Percentiles rank a stretch among this genome's conserved stretches.
phyloP scores from a whole-genome alignment of 176 grass and related monocot genomes.

The Aegilops longissima region DNA sequence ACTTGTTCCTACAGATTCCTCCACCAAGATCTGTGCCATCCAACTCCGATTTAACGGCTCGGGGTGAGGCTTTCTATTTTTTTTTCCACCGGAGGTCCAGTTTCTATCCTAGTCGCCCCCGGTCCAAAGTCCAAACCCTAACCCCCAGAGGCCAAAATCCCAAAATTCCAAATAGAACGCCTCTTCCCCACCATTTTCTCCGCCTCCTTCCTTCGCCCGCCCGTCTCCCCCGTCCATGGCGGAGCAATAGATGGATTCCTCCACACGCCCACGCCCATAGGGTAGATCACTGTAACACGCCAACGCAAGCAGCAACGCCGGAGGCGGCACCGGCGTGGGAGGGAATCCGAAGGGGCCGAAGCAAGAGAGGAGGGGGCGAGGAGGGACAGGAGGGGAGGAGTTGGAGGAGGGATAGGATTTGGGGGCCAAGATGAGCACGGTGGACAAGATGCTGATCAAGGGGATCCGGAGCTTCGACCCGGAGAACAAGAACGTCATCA shows the following conservation, averaged over 20 bases:
- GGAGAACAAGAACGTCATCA: constrained; percentile 98
- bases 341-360: not conserved
- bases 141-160: constrained; percentile 1
- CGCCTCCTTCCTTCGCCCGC: not conserved
- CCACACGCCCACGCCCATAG: not conserved
- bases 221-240: constrained; percentile 21
- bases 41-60: too few relatives aligned
- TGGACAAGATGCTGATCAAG: constrained; percentile 99
- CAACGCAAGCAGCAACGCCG: not conserved
- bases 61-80: too few relatives aligned
- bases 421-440: constrained; percentile 78
- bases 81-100: too few relatives aligned
- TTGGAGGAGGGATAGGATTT: not conserved
- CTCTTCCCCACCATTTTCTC: not conserved
- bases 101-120: not conserved
- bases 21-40: too few relatives aligned
- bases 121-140: constrained; percentile 17
- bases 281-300: not conserved
- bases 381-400: not conserved
- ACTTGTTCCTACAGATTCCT: too few relatives aligned
- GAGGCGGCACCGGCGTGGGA: not conserved
- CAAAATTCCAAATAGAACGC: not conserved
- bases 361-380: not conserved
- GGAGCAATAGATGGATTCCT: not conserved
- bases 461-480: constrained; percentile 97